Percentiles rank a stretch among this genome's conserved stretches.
Evolutionary conservation across 805 yeast species (phyloP).

Genomic region (Ogataea philodendri): DNA sequence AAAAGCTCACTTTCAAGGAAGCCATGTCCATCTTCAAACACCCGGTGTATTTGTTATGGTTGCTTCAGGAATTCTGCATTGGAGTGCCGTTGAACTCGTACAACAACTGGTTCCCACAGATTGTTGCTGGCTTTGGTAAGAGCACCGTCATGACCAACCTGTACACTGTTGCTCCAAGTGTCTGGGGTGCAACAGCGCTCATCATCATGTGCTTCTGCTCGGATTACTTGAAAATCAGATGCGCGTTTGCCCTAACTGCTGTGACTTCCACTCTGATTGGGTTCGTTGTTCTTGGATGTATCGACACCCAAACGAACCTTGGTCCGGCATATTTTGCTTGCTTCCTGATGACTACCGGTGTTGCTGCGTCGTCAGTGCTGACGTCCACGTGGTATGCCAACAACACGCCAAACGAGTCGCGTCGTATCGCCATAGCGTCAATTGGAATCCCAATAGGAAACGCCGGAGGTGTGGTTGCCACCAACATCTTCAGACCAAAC

Average conservation of each 20-base stretch:
- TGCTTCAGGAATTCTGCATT: constrained; percentile 41
- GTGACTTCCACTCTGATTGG: constrained; percentile 43
- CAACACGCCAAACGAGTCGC: constrained; percentile 45
- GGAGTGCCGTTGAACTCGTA: constrained; percentile 51
- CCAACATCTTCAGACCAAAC: constrained; percentile 47
- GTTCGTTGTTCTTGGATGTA: constrained; percentile 45
- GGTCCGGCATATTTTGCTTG: constrained; percentile 25
- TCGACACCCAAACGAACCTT: constrained; percentile 38
- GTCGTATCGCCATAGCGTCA: constrained; percentile 47
- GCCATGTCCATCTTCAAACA: constrained; percentile 37
- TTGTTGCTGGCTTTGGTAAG: constrained; percentile 38
- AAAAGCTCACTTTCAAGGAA: constrained; percentile 4
- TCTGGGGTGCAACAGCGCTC: constrained; percentile 45
- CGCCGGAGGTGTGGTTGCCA: constrained; percentile 54
- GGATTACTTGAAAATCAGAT: constrained; percentile 40
- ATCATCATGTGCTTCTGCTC: constrained; percentile 40
- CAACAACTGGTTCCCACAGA: constrained; percentile 50
- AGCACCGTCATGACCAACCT: constrained; percentile 41
- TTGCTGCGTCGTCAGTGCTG: constrained; percentile 47
- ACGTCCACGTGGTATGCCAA: constrained; percentile 52
- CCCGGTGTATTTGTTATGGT: constrained; percentile 46
- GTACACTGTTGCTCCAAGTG: constrained; percentile 48
- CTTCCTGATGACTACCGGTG: constrained; percentile 45
- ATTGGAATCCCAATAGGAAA: constrained; percentile 56
- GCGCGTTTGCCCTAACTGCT: constrained; percentile 39